These are phyloP conservation scores for Bolboschoenus planiculmis DNA, from an alignment of 176 grass and related monocot species.

Conservation along the genomic window DNA sequence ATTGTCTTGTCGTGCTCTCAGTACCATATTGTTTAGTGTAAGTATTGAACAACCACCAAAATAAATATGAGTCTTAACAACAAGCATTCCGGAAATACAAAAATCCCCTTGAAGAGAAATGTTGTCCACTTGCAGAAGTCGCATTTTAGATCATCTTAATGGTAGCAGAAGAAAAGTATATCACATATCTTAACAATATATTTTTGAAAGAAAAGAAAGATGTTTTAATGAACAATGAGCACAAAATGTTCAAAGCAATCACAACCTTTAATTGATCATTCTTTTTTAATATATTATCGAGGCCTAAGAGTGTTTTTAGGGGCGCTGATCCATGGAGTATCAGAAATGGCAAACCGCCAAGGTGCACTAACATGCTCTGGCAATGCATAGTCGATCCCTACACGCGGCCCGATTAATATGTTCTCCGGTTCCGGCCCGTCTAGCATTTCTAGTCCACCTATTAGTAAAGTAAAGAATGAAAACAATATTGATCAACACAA, in stretches of 20 bases:
- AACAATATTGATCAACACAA: not conserved
- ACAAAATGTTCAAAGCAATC: not conserved
- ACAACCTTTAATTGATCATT: not conserved
- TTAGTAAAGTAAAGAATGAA: not conserved
- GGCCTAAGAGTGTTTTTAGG: constrained; percentile 59
- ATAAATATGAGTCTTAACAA: not conserved
- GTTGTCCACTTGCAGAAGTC: not conserved
- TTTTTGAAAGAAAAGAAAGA: no score
- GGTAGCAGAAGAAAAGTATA: not conserved
- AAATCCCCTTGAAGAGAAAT: not conserved
- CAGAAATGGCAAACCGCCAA: constrained; percentile 74
- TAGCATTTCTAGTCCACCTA: constrained; percentile 79
- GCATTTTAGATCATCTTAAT: not conserved
- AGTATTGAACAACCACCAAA: not conserved
- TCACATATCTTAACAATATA: not conserved
- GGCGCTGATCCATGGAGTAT: constrained; percentile 73
- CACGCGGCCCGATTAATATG: constrained; percentile 68
- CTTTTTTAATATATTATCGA: constrained; percentile 3
- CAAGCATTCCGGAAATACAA: not conserved
- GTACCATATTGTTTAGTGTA: not conserved
- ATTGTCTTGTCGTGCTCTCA: not conserved
- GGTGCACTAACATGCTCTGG: constrained; percentile 56
- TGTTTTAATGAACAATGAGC: not conserved
- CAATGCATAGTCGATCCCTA: constrained; percentile 71
- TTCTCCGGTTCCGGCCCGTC: constrained; percentile 59